Conservation (phyloP, 192 early-diverging fungal species). For the Gaertneriomyces semiglobifer region DNA sequence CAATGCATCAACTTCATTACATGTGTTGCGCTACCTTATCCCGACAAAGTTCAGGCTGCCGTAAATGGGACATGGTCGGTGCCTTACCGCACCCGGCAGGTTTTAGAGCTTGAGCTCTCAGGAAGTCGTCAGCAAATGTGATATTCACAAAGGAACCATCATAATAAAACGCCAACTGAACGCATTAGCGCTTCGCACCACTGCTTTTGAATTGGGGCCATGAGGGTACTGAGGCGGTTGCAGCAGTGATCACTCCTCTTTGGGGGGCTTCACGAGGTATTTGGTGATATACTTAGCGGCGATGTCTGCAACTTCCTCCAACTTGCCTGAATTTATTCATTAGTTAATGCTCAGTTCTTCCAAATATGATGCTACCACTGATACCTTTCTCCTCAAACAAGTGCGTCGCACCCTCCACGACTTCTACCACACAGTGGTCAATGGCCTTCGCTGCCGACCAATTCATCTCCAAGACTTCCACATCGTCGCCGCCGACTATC, state of each 20-base stretch:
- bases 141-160: too few species aligned
- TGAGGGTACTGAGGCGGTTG: neutral
- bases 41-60: too few species aligned
- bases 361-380: neutral
- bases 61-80: too few species aligned
- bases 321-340: neutral
- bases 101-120: too few species aligned
- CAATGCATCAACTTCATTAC: too few species aligned
- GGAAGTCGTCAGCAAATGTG: too few species aligned
- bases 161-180: too few species aligned
- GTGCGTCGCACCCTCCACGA: constrained; percentile 12
- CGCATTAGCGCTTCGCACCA: too few species aligned
- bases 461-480: constrained; percentile 7
- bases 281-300: neutral
- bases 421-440: neutral
- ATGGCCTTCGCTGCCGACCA: neutral
- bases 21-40: too few species aligned
- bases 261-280: constrained; percentile 4
- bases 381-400: constrained; percentile 16
- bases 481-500: constrained; percentile 6
- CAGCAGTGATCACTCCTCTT: neutral
- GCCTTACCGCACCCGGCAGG: too few species aligned
- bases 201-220: too few species aligned
- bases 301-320: constrained; percentile 13
- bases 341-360: neutral